phyloP scores from a whole-genome alignment of 805 yeast genomes.

The Barnettozyma siamensis region DNA sequence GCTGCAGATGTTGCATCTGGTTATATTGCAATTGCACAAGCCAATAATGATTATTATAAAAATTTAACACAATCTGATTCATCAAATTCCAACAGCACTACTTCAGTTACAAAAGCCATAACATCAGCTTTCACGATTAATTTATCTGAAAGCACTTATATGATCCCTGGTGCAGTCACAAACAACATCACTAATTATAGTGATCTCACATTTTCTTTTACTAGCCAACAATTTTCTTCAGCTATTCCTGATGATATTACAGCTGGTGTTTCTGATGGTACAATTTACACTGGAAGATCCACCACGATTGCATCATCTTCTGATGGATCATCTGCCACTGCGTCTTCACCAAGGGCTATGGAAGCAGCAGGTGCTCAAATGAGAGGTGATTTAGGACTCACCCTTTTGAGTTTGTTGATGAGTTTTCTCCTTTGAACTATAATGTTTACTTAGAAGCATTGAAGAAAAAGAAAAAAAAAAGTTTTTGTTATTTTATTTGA shows the following conservation, averaged over 20 bases:
- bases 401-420: not conserved
- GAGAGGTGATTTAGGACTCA: not conserved
- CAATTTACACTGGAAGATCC: constrained; percentile 10
- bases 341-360: not conserved
- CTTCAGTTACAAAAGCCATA: not conserved
- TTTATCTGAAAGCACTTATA: constrained; percentile 33
- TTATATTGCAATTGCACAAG: constrained; percentile 50
- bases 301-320: not conserved
- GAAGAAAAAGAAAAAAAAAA: too few species aligned
- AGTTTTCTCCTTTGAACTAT: too few species aligned
- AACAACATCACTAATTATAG: constrained; percentile 22
- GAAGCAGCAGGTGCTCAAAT: not conserved
- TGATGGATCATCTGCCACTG: not conserved
- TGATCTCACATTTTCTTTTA: constrained; percentile 7
- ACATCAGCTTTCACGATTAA: constrained; percentile 6
- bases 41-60: constrained; percentile 25
- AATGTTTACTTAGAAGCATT: too few species aligned
- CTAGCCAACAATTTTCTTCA: not conserved
- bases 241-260: constrained; percentile 12
- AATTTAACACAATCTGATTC: constrained; percentile 1
- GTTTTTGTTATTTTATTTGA: too few species aligned
- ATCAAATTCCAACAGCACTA: not conserved
- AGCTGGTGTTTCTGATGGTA: constrained; percentile 11
- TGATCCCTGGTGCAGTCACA: constrained; percentile 45
- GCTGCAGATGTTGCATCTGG: constrained; percentile 60